Evolutionary conservation across 371 early-diverging fungal species (phyloP), one percentile per base, ranked within the genome.

Genomic region (Dichotomocladium elegans): DNA sequence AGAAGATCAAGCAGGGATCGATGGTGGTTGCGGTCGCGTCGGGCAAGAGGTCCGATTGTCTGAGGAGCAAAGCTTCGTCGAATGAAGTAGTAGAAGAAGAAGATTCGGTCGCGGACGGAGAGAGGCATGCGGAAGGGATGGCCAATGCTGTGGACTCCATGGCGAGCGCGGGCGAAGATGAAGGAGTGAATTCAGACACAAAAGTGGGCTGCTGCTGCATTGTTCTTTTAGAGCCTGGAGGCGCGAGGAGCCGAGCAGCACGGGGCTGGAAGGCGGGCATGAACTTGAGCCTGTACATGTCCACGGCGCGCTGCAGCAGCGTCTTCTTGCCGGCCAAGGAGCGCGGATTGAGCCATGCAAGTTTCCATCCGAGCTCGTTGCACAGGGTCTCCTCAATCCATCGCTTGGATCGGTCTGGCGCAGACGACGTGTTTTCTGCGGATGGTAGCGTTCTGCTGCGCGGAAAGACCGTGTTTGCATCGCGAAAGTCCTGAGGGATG

Each of bases 361-460:
- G 41, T 55, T 70, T 77, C 74, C 74, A 77, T 19, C 68, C 64
- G 26, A 77, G 61, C 48, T 66, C 68, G 48, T 77, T 77, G 21
- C 64, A 66, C 45, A 64, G 60, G 15, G 54, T 59, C 41, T 72
- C 71, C 34, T 72, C 64, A 3, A 60, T 43, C 61, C 64, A 70
- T 52, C 67, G 58, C 26, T 31, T 21, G 9, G 15, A 14, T 9
- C 35, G 35, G 26, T 41, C 53, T 37, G 60, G 31, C 56, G 54
- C 21, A 52, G 51, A n/a, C n/a, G 37, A 37, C 21, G 15, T 21
- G n/a, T n/a, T n/a, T 44, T 44, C 45, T 0, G 28, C 21, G 4
- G 48, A 48, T n/a, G n/a, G n/a, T n/a, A n/a, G n/a, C 21, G 48
- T 58, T 27, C 57, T 42, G 14, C 66, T 66, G 48, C 66, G 56